Base-by-base conservation (phyloP, 2,329 filamentous ascomycete species). In the Cladosporium halotolerans region DNA sequence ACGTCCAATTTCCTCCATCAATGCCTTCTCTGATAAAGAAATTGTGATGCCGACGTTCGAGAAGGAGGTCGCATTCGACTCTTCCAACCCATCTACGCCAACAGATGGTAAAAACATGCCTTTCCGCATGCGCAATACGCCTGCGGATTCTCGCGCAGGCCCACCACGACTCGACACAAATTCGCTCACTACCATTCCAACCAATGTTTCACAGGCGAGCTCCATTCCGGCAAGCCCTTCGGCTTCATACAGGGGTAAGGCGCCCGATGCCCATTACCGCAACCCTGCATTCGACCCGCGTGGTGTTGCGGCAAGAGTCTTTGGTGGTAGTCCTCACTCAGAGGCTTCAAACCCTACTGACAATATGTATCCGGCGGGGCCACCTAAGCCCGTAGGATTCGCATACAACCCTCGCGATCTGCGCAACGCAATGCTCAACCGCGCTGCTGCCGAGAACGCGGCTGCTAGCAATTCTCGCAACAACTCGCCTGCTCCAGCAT, bases 331-430 rank as follows among this genome's bases (percentile, higher is more conserved):
- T 14, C 28, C 43, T 33, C 43, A 47, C 13, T 33, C 38, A 7
- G 43, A 41, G 3, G 28, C 4, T 2, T 41, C 28, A 13, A 47
- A 41, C 9, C 36, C 43, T 9, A 4, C 6, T 2, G 43, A 53
- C 16, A 36, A 47, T 6, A 57, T 55, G 40, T 32, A 32, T 9
- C 10, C 19, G 23, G 40, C 40, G n/a, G 41, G 32, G 19, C 55
- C 46, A 34, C 52, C 52, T 0, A 54, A 54, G 40, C 52, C 55
- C 19, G 52, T 55, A 11, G 52, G 48, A 9, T 52, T 55, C 33
- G 49, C 52, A 3, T 57, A 57, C 31, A 55, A 57, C 40, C 55
- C 55, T 11, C 46, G 52, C 14, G 52, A 52, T 13, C 38, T 57
- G 34, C 52, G 55, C 11, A 57, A 57, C 31, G 55, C 46, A 10